These are phyloP conservation scores for Cutaneotrichosporon dermatis DNA, from an alignment of 1,284 basidiomycete species.

Conservation along the genomic window DNA sequence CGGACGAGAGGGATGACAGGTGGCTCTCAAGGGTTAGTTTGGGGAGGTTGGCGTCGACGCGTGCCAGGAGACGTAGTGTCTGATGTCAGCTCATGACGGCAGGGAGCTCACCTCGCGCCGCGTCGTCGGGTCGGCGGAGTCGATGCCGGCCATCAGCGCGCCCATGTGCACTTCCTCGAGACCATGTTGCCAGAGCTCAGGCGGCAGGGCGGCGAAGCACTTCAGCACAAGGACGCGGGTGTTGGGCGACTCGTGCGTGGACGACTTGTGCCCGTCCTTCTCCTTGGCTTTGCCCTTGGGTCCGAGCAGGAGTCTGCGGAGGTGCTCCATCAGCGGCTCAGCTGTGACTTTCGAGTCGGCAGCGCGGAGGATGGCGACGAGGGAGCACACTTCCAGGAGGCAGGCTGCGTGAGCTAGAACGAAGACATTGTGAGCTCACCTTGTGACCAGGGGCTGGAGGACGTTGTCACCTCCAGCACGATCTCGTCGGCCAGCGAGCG, in stretches of 20 bases:
- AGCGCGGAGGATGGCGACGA: constrained; percentile 4
- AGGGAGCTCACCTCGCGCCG: constrained; percentile 30
- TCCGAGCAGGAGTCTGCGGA: constrained; percentile 11
- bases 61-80: constrained; percentile 32
- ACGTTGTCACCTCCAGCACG: neutral
- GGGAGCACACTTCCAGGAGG: constrained; percentile 8
- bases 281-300: constrained; percentile 11
- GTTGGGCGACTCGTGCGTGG: constrained; percentile 20
- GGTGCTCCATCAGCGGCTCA: constrained; percentile 3
- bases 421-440: neutral
- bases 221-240: constrained; percentile 35
- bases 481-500: constrained; percentile 9
- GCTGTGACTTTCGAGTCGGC: constrained; percentile 2
- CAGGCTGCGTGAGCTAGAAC: constrained; percentile 5
- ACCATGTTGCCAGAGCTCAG: constrained; percentile 25
- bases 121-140: constrained; percentile 33
- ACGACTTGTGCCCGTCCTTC: too few species aligned
- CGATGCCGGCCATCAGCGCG: constrained; percentile 39
- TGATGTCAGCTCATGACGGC: constrained; percentile 5
- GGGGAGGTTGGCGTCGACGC: constrained; percentile 19
- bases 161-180: constrained; percentile 38
- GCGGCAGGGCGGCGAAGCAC: constrained; percentile 30
- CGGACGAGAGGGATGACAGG: neutral
- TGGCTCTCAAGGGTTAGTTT: constrained; percentile 10
- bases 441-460: constrained; percentile 1